These are phyloP conservation scores for Eucalyptus globulus DNA, from an alignment of 345 rosid genomes.

Conservation along the genomic window DNA sequence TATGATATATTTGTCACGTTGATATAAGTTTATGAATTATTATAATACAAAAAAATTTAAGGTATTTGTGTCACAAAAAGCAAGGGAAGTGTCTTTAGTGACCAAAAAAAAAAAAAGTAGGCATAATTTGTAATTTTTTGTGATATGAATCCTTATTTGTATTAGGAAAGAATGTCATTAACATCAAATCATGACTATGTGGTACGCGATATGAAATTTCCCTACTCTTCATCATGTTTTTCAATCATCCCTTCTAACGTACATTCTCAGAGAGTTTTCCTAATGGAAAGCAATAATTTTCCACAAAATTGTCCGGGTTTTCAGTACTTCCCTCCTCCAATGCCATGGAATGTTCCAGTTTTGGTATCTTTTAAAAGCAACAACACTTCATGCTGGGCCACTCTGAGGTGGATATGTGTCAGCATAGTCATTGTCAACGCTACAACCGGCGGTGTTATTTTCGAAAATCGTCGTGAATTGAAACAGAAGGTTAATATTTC, in stretches of 20 bases:
- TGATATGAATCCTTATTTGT: too few relatives aligned
- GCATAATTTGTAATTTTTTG: too few relatives aligned
- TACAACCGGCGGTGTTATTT: neutral
- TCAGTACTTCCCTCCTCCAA: neutral
- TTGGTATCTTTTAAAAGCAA: neutral
- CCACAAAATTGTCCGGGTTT: neutral
- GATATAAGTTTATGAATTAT: neutral
- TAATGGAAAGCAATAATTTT: neutral
- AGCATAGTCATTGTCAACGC: neutral
- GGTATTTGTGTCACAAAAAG: neutral
- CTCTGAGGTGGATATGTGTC: neutral
- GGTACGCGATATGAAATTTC: neutral
- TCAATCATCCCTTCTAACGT: neutral
- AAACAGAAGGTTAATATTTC: neutral
- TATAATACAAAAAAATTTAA: too few relatives aligned
- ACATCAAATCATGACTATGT: neutral
- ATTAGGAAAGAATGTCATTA: neutral
- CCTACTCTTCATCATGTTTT: neutral
- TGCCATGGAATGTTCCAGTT: neutral
- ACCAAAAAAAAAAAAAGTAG: too few relatives aligned
- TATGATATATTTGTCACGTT: neutral
- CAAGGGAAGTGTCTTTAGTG: too few relatives aligned
- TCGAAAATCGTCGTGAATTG: neutral
- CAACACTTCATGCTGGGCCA: neutral
- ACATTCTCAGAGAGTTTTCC: neutral